Conservation (phyloP, 2,329 filamentous ascomycete species). For the Stagonosporopsis rhizophila region DNA sequence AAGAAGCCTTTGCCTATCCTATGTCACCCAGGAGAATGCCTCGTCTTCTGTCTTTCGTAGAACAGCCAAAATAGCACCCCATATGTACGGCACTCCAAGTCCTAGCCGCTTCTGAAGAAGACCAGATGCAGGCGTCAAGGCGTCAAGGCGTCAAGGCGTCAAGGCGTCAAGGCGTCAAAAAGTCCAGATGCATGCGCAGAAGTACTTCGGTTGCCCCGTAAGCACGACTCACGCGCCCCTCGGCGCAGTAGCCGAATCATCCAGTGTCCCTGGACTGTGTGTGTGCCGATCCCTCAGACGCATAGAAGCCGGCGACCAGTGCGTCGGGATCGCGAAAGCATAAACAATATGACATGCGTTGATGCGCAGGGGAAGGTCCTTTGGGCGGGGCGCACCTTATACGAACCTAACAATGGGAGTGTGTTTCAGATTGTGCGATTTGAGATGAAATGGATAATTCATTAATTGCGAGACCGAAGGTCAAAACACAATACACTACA, state of each 20-base stretch:
- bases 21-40: not conserved
- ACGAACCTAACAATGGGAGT: not conserved
- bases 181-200: not conserved
- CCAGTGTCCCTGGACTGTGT: not conserved
- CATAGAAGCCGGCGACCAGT: not conserved
- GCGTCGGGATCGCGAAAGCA: not conserved
- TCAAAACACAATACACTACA: constrained; percentile 7
- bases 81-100: too few relatives aligned
- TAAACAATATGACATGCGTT: not conserved
- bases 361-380: not conserved
- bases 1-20: not conserved
- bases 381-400: too few relatives aligned
- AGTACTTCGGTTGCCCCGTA: not conserved
- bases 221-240: not conserved
- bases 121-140: too few relatives aligned
- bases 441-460: not conserved
- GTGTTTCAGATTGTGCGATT: not conserved
- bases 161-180: too few relatives aligned
- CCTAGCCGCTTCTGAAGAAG: not conserved
- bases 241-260: constrained; percentile 3
- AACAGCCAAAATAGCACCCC: not conserved
- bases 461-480: not conserved
- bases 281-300: not conserved
- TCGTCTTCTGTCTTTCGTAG: not conserved
- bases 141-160: too few relatives aligned